Conservation (phyloP, 1,284 basidiomycete species). For the Rhodotorula sp. region DNA sequence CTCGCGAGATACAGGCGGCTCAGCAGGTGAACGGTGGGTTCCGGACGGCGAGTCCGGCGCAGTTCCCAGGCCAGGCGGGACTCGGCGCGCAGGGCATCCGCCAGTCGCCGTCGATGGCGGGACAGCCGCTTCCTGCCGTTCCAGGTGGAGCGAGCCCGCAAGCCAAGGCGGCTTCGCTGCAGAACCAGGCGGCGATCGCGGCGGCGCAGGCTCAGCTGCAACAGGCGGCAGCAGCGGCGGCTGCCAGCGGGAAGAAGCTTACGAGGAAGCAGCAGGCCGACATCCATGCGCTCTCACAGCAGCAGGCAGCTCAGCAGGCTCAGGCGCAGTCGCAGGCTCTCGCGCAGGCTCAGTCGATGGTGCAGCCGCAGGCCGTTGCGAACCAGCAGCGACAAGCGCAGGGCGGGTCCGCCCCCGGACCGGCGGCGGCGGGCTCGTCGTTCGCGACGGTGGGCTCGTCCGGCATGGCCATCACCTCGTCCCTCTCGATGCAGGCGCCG, state of each 20-base stretch:
- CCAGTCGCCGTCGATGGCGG: conserved; percentile 8
- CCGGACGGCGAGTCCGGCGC: conserved; percentile 6
- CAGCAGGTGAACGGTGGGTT: conserved; percentile 7
- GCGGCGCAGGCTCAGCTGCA: background rate
- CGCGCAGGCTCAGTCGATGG: conserved; percentile 13
- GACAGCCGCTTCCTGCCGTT: background rate
- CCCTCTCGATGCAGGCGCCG: conserved; percentile 16
- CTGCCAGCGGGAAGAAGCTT: conserved; percentile 24
- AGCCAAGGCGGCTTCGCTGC: background rate
- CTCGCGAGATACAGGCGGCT: conserved; percentile 16
- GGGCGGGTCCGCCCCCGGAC: background rate
- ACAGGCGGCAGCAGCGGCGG: conserved; percentile 2
- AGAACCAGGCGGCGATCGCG: background rate
- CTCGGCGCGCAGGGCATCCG: background rate
- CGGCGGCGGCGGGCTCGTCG: background rate
- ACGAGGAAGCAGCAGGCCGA: conserved; percentile 35
- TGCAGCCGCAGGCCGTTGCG: conserved; percentile 17
- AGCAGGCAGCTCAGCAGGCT: conserved; percentile 14
- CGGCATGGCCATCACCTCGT: conserved; percentile 19
- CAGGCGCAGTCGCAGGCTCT: conserved; percentile 17
- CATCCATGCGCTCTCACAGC: conserved; percentile 2
- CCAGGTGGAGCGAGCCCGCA: background rate
- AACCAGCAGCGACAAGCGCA: background rate
- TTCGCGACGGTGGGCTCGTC: background rate
- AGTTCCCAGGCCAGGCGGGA: background rate